Percentiles rank a stretch among this genome's conserved stretches.
Conservation (phyloP, 2,329 filamentous ascomycete genomes). For the Scedosporium dehoogii region DNA sequence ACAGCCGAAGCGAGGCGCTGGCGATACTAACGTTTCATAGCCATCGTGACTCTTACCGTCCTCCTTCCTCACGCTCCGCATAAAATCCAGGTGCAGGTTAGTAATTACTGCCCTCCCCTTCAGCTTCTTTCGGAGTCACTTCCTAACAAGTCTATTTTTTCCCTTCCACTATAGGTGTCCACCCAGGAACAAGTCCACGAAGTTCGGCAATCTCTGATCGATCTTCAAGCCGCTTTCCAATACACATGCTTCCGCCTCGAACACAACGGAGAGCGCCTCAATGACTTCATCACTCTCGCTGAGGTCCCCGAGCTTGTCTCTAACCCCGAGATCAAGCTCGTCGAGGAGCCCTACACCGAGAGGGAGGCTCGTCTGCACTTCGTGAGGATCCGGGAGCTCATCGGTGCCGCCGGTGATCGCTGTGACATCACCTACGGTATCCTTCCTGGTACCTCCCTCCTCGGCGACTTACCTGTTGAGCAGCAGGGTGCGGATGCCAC, state of each 20-base stretch:
- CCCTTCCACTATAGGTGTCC: conserved; percentile 51
- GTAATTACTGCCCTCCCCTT: conserved; percentile 16
- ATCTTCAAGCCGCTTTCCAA: conserved; percentile 84
- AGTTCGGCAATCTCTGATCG: conserved; percentile 91
- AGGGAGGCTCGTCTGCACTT: conserved; percentile 96
- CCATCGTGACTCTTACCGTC: conserved; percentile 57
- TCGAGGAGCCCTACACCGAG: conserved; percentile 95
- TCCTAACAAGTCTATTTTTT: not conserved
- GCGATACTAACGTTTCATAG: conserved; percentile 21
- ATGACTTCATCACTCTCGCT: conserved; percentile 87
- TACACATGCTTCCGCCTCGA: conserved; percentile 99
- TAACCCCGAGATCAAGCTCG: conserved; percentile 68
- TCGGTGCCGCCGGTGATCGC: conserved; percentile 82
- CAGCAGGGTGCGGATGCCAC: conserved; percentile 24
- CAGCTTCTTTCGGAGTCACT: not conserved
- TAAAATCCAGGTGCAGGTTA: conserved; percentile 78
- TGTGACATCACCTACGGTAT: conserved; percentile 82
- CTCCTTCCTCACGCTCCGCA: conserved; percentile 70
- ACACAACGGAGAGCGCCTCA: conserved; percentile 78
- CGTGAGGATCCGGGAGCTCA: conserved; percentile 80
- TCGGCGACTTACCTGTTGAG: conserved; percentile 60
- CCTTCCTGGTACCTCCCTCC: conserved; percentile 73
- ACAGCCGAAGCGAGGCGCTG: not conserved
- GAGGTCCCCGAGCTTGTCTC: conserved; percentile 73
- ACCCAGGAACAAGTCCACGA: conserved; percentile 95